Conservation (phyloP, 148 eudicot species). For the Camellia japonica region DNA sequence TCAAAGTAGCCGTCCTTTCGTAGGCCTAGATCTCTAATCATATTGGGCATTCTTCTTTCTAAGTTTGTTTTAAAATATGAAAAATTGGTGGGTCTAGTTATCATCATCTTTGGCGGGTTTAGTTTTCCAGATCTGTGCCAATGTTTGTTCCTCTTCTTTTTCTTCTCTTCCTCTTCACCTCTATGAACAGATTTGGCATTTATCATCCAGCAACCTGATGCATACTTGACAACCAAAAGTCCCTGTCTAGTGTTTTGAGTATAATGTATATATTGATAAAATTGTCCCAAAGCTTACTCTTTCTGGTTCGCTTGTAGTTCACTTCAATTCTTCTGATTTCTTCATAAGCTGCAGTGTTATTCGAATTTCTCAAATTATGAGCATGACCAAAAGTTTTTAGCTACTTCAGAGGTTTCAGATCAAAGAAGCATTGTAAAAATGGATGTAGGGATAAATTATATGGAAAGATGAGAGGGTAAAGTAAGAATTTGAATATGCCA, state of each 20-base stretch:
- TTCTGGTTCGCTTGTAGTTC: not conserved
- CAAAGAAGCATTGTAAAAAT: not conserved
- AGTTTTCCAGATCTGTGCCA: not conserved
- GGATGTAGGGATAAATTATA: not conserved
- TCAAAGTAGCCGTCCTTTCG: not conserved
- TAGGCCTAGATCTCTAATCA: not conserved
- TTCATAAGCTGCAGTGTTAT: not conserved
- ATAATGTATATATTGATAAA: not conserved
- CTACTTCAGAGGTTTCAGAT: not conserved
- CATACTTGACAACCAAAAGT: not conserved
- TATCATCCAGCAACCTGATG: not conserved
- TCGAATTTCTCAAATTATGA: not conserved
- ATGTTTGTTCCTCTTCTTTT: not conserved
- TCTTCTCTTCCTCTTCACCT: not conserved
- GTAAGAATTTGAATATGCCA: not conserved
- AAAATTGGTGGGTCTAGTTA: conserved; percentile 1
- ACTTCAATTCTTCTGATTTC: not conserved
- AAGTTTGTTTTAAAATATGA: not conserved
- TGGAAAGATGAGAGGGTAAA: not conserved
- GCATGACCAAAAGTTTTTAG: not conserved
- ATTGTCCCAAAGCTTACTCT: not conserved
- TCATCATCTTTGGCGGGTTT: not conserved
- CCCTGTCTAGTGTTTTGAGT: not conserved
- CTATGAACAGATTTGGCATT: not conserved
- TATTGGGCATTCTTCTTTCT: not conserved